Conservation (phyloP, 169 alveolate species). For the Eimeria necatrix region DNA sequence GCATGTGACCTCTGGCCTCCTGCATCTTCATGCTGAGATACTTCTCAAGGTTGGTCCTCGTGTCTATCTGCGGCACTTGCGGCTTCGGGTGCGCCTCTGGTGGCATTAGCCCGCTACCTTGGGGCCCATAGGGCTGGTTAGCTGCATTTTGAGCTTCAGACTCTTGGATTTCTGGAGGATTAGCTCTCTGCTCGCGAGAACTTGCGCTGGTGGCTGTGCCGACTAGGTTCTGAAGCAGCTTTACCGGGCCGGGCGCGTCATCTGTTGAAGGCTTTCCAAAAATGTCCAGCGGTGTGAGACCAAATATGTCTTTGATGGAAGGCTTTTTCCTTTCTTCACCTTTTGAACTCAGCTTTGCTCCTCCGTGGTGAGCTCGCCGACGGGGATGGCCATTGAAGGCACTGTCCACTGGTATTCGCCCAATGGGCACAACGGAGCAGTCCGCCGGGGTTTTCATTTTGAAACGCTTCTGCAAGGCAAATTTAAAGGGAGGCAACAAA, state of each 20-base stretch:
- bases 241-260: neutral
- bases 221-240: neutral
- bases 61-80: neutral
- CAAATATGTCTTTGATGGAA: neutral
- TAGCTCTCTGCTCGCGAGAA: neutral
- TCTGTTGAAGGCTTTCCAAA: neutral
- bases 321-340: neutral
- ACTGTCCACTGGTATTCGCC: neutral
- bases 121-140: neutral
- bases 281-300: neutral
- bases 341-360: neutral
- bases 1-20: neutral
- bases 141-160: neutral
- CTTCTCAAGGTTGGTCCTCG: neutral
- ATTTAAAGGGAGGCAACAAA: neutral
- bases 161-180: neutral
- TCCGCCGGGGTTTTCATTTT: neutral
- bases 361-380: neutral
- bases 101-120: neutral
- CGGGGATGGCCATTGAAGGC: constrained; percentile 52
- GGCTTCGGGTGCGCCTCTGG: neutral
- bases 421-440: constrained; percentile 18
- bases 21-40: neutral
- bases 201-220: neutral
- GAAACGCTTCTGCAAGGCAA: neutral